Conservation (phyloP, 805 yeast genomes). For the Aciculoconidium aculeatum region DNA sequence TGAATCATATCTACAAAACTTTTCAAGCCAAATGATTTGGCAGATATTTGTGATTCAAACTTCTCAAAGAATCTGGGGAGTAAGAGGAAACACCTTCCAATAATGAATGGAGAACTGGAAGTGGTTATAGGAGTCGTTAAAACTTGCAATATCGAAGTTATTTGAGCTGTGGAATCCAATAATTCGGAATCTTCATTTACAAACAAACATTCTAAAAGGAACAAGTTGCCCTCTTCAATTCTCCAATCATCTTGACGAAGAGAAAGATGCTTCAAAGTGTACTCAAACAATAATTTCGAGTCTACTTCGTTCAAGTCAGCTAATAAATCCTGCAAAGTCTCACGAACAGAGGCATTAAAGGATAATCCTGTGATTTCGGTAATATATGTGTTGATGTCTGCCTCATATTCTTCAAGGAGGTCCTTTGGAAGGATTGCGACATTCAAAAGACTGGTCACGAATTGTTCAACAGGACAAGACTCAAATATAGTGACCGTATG, state of each 20-base stretch:
- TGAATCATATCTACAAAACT: conserved; percentile 22
- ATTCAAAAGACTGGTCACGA: conserved; percentile 24
- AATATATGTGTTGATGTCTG: conserved; percentile 65
- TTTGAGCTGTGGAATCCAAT: conserved; percentile 6
- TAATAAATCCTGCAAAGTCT: conserved; percentile 52
- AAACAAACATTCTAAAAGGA: conserved; percentile 36
- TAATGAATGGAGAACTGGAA: conserved; percentile 30
- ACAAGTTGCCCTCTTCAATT: conserved; percentile 36
- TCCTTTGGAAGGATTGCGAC: conserved; percentile 40
- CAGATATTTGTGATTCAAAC: conserved; percentile 33
- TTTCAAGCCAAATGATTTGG: conserved; percentile 25
- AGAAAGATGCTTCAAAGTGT: neutral
- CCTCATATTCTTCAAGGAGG: conserved; percentile 42
- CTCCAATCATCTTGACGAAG: conserved; percentile 16
- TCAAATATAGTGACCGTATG: conserved; percentile 14
- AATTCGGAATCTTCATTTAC: conserved; percentile 31
- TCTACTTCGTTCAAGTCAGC: conserved; percentile 43
- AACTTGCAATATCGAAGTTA: conserved; percentile 7
- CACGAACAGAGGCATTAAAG: conserved; percentile 47
- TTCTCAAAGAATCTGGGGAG: conserved; percentile 55
- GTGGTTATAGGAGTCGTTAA: conserved; percentile 6
- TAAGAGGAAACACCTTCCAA: conserved; percentile 43
- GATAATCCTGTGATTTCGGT: conserved; percentile 70
- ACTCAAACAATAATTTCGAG: conserved; percentile 14
- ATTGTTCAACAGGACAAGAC: conserved; percentile 15